Evolutionary conservation across 2,329 filamentous ascomycete genomes (phyloP).

Genomic region (Cladosporium halotolerans): DNA sequence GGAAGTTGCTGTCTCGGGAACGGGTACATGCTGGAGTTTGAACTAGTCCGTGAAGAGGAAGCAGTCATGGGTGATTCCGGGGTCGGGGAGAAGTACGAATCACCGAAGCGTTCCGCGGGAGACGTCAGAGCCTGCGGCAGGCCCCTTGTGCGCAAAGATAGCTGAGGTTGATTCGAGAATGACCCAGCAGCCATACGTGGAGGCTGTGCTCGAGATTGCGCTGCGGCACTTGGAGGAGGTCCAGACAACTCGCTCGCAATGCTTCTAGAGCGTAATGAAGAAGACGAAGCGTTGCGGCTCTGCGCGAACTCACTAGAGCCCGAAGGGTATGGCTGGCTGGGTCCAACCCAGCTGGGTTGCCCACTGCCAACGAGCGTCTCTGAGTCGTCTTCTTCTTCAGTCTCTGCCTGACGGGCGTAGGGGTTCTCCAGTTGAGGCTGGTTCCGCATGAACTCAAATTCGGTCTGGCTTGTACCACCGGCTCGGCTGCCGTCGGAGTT

Average conservation of each 20-base stretch:
- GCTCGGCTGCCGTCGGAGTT: constrained; percentile 32
- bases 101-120: constrained; percentile 51
- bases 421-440: constrained; percentile 69
- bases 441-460: constrained; percentile 76
- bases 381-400: constrained; percentile 49
- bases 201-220: constrained; percentile 50
- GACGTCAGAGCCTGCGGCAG: constrained; percentile 46
- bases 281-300: constrained; percentile 66
- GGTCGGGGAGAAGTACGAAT: constrained; percentile 90
- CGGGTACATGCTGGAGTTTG: constrained; percentile 64
- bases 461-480: constrained; percentile 51
- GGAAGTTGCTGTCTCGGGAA: constrained; percentile 72
- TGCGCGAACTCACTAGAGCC: constrained; percentile 40
- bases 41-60: constrained; percentile 68
- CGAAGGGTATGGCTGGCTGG: constrained; percentile 3
- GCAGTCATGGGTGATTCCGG: constrained; percentile 62
- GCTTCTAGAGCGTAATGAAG: constrained; percentile 68
- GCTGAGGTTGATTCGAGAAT: constrained; percentile 36
- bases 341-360: constrained; percentile 13
- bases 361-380: constrained; percentile 31
- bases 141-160: constrained; percentile 65
- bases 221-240: constrained; percentile 44
- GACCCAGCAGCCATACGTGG: constrained; percentile 65
- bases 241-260: constrained; percentile 62
- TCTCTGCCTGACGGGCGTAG: constrained; percentile 59